A percentile compares a stretch with the other conserved stretches of the same genome.
Evolutionary conservation across 495 filamentous ascomycete genomes (phyloP).

Genomic region (Aspergillus homomorphus): DNA sequence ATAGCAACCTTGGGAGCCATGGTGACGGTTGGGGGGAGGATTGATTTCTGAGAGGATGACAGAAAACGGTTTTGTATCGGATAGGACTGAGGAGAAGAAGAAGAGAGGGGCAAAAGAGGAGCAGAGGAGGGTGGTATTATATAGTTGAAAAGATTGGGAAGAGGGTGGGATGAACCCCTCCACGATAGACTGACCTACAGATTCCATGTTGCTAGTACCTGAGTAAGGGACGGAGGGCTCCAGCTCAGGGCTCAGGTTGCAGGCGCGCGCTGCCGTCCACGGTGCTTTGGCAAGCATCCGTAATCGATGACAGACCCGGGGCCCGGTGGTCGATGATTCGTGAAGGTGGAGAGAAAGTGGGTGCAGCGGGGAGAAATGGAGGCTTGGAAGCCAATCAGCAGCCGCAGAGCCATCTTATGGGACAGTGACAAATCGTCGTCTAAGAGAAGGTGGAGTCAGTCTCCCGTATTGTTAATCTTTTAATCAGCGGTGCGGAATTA

Average conservation of each 20-base stretch:
- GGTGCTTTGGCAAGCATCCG: slow-evolving; percentile 25
- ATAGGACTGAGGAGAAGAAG: slow-evolving; percentile 2
- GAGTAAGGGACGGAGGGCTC: too few relatives aligned
- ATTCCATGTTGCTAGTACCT: too few relatives aligned
- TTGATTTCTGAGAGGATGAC: background rate
- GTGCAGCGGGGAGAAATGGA: background rate
- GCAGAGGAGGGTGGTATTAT: background rate
- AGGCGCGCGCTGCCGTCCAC: too few relatives aligned
- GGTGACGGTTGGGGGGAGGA: slow-evolving; percentile 30
- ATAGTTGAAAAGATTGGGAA: background rate
- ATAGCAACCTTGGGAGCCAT: slow-evolving; percentile 96
- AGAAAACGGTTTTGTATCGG: too few relatives aligned
- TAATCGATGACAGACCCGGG: slow-evolving; percentile 37
- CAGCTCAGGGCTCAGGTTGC: background rate
- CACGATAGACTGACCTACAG: too few relatives aligned
- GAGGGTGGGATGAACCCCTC: background rate
- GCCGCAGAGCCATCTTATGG: slow-evolving; percentile 35
- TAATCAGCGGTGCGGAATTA: too few relatives aligned
- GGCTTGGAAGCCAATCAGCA: slow-evolving; percentile 12
- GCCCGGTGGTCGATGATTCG: slow-evolving; percentile 7
- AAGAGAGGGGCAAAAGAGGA: slow-evolving; percentile 1
- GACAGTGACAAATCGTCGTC: slow-evolving; percentile 36
- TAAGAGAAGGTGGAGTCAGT: background rate
- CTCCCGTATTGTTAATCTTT: slow-evolving; percentile 2
- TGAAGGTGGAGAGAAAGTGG: background rate